Evolutionary conservation across 2,329 filamentous ascomycete species (phyloP), one percentile per base, ranked within the genome.

Genomic region (Alternaria gansuensis): DNA sequence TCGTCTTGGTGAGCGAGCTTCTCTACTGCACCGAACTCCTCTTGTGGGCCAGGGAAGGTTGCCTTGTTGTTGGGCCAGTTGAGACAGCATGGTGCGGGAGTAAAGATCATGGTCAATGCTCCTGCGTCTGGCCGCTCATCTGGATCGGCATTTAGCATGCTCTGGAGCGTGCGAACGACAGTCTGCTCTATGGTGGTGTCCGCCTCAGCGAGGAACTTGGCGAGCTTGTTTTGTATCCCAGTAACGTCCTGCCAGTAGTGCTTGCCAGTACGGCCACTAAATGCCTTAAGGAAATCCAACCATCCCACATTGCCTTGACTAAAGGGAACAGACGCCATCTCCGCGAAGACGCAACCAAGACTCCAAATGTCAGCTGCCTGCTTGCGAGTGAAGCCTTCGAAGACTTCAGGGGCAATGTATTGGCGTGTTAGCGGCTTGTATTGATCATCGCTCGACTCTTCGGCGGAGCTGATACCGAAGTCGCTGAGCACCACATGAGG

Each of bases 311-410:
- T 72, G 45, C 62, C 57, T 48, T 67, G 63, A 39, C 64, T 57
- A 26, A 73, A 70, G 6, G 71, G 58, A 33, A 68, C 62, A 24
- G 67, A 65, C 26, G 92, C 92, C 94, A 99, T 98, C 78, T 99
- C 95, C 31, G 97, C 85, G 66, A 99, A 92, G 40, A 99, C 95
- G 74, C 95, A 99, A 51, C 95, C 94, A 11, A 99, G 85, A 17
- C 93, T 97, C 95, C 95, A 99, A 59, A 98, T 90, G 74, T 99
- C 94, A 6, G 76, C 70, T n/a, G 73, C 69, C 58, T 69, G 63
- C 29, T 71, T 70, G 36, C 75, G 72, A 34, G 60, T 61, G 17
- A 64, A 61, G 31, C 70, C 69, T n/a, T 64, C 61, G 2, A 70
- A 65, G 4, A 76, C 72, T 54, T 78, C 76, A 0, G 75, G 76